Base-by-base conservation (phyloP, 2,329 filamentous ascomycete species). In the Phialocephala sp. region DNA sequence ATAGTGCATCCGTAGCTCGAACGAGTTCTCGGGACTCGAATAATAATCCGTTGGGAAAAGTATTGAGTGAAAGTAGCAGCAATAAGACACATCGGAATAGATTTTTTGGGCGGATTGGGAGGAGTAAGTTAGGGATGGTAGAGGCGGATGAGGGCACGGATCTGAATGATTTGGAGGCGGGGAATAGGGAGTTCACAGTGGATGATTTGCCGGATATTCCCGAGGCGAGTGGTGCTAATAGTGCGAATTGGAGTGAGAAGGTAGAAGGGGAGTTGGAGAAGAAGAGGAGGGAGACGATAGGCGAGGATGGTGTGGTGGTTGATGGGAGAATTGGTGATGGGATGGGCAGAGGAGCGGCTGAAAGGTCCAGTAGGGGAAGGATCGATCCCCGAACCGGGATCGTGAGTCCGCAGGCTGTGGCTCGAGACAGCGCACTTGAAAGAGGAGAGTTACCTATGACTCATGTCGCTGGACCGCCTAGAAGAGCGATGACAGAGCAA, bases 21-120 rank as follows among this genome's bases (percentile, higher is more conserved):
- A 72, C 64, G 15, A 66, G 63, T 1, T 70, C 64, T 6, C 68
- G 67, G 0, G 73, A 75, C 20, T 66, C 64, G 27, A 32, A 32
- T 32, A 32, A 32, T 15, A 70, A 67, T 37, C 36, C 67, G 20
- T 39, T 75, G 69, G 66, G 80, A 71, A 69, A 72, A 74, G 36
- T 74, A 69, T 22, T 77, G 65, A 63, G 74, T 20, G 66, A 54
- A 27, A 71, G 77, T 47, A 78, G 77, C 15, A 57, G 45, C 15
- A n/a, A 52, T 1, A 78, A 81, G 5, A 78, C 79, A 6, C 85
- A 87, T 64, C 82, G 84, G 8, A 89, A 88, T 68, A 82, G 87
- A 2, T 90, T 90, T 78, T 87, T 91, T 76, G 79, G 82, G 41
- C 82, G 86, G n/a, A 32, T 27, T 5, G 24, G 24, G 6, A 72